Evolutionary conservation across 768 basidiomycete genomes (phyloP).

Genomic region (Leucosporidium scottii): DNA sequence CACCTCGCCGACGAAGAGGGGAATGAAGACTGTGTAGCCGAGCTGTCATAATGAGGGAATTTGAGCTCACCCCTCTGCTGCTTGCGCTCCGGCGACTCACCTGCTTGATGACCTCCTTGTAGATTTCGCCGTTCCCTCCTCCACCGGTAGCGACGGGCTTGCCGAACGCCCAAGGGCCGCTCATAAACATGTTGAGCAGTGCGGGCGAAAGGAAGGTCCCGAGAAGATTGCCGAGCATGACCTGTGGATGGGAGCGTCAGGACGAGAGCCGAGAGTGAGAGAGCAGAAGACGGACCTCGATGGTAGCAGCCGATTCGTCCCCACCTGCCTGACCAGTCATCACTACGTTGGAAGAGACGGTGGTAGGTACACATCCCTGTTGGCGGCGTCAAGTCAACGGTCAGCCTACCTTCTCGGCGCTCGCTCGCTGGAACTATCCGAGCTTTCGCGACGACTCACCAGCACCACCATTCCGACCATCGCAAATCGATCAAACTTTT

Average conservation of each 20-base stretch:
- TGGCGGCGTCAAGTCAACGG: too few species aligned
- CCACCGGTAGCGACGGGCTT: slow-evolving; percentile 31
- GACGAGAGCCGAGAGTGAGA: too few species aligned
- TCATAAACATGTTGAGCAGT: slow-evolving; percentile 33
- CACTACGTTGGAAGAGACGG: slow-evolving; percentile 38
- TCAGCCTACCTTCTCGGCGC: neutral
- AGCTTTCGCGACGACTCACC: neutral
- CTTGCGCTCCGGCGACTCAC: too few species aligned
- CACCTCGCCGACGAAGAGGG: slow-evolving; percentile 40
- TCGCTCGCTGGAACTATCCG: slow-evolving; percentile 3
- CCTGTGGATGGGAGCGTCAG: slow-evolving; percentile 1
- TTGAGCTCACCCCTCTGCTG: too few species aligned
- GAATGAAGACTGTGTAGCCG: slow-evolving; percentile 39
- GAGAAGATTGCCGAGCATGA: slow-evolving; percentile 39
- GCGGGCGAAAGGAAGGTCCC: slow-evolving; percentile 41
- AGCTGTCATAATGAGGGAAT: too few species aligned
- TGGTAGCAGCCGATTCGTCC: slow-evolving; percentile 39
- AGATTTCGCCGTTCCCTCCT: slow-evolving; percentile 31
- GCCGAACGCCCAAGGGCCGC: slow-evolving; percentile 17
- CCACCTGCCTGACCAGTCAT: slow-evolving; percentile 41
- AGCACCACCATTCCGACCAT: slow-evolving; percentile 39
- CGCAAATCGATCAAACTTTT: slow-evolving; percentile 33
- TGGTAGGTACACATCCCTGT: slow-evolving; percentile 8
- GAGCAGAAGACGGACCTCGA: slow-evolving; percentile 12
- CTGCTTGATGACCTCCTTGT: slow-evolving; percentile 37